These are phyloP conservation scores for Sclerotinia subarctica DNA, from an alignment of 2,329 filamentous ascomycete species.

Conservation along the genomic window DNA sequence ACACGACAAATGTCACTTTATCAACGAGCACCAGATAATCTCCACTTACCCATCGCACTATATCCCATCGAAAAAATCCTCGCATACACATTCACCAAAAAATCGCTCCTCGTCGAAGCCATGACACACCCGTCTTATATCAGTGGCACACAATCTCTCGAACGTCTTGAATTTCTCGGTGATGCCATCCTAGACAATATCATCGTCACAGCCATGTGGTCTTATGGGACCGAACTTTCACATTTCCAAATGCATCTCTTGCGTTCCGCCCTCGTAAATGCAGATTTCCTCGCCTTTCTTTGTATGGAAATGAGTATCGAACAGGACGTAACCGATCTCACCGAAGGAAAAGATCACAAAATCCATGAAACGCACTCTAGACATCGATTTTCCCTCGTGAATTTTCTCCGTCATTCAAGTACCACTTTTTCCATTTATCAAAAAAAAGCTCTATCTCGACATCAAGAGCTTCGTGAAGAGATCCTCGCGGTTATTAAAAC, in stretches of 20 bases:
- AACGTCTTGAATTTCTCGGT: constrained; percentile 84
- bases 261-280: constrained; percentile 75
- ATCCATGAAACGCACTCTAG: constrained; percentile 20
- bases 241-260: constrained; percentile 70
- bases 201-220: constrained; percentile 57
- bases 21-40: constrained; percentile 39
- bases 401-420: constrained; percentile 62
- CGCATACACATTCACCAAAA: constrained; percentile 68
- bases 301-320: constrained; percentile 56
- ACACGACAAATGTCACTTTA: constrained; percentile 46
- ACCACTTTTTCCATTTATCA: constrained; percentile 49
- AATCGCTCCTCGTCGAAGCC: constrained; percentile 69
- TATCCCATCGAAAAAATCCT: constrained; percentile 61
- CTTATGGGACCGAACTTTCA: constrained; percentile 46
- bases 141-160: constrained; percentile 50
- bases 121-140: constrained; percentile 70
- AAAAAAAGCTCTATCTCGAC: constrained; percentile 23
- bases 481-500: constrained; percentile 51
- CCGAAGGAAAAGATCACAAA: neutral
- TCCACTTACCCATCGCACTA: constrained; percentile 40
- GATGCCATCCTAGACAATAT: constrained; percentile 81
- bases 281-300: constrained; percentile 73
- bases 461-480: constrained; percentile 44
- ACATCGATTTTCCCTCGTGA: constrained; percentile 51
- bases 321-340: constrained; percentile 36